Evolutionary conservation across 106 monocot genomes (phyloP), one percentile per base, ranked within the genome.

Genomic region (Allium fistulosum): DNA sequence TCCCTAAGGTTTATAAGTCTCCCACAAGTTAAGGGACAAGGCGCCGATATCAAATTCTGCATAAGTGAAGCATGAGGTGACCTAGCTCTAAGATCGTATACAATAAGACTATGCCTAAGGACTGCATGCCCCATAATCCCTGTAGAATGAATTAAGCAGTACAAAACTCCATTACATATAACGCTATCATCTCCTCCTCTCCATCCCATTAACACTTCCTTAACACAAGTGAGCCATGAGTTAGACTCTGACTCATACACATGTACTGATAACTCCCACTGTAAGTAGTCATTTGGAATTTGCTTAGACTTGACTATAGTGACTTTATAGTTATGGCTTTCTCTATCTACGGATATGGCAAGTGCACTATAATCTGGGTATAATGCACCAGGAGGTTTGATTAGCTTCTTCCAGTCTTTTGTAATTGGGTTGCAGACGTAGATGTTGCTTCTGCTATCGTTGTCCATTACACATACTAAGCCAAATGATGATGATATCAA

Each of bases 101-200:
- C 82, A 55, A 91, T 49, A 11, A 96, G 59, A 13, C 84, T 74
- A 79, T 92, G 96, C 3, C 96, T 85, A 8, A 76, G 62, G 11
- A 79, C 79, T 6, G 48, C 46, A 80, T 71, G 87, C 17, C 80
- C 83, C 26, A 81, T 16, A 49, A 84, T 68, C 51, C 84, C 84
- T 17, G 77, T 71, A 13, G 81, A 85, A 57, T 96, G 82, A 53
- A 92, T 79, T 72, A 96, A 69, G 51, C 85, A 92, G 71, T 92
- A 96, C 45, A 91, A 58, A 28, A 88, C 57, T 10, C 88, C 88
- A 70, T 80, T 63, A 60, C 88, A 96, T 48, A 96, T 92, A 22
- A 88, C 88, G 22, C 88, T 76, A 58, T 92, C 96, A 69, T 88
- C 86, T 1, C 96, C 96, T 62, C 96, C 91, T 52, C 96, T 83